Evolutionary conservation across 2,329 filamentous ascomycete species (phyloP), one percentile per base, ranked within the genome.

Genomic region (Fusarium sp.): DNA sequence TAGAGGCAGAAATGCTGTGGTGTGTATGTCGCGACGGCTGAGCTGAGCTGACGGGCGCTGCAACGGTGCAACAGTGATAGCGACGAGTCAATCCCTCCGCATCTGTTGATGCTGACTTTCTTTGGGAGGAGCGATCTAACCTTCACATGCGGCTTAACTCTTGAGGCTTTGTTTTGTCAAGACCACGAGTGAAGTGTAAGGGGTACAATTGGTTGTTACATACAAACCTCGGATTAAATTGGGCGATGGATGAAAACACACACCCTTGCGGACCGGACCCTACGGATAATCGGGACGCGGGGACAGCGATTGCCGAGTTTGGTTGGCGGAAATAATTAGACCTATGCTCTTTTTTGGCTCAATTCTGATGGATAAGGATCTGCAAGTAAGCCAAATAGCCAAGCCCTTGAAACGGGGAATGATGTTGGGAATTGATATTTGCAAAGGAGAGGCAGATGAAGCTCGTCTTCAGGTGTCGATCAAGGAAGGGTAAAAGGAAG

Each of bases 141-240:
- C 52, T 67, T 58, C 41, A 52, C 50, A 66, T 56, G 54, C 58
- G 44, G 41, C 6, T 58, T 57, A 13, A 21, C 33, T 50, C n/a
- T 43, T 31, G 41, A 53, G 32, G 33, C 45, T 63, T 56, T 35
- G 52, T 61, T 63, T 56, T 35, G 52, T 61, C 37, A 39, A 55
- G 53, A 45, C 55, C 68, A 70, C 68, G 66, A 48, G 68, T 17
- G 47, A 56, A n/a, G 46, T 29, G 27, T 43, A 49, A 55, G 50
- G 59, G 49, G 68, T 50, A 45, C 66, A 70, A 70, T 70, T 70
- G 68, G 68, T 56, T 65, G 52, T 49, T 58, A 56, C 47, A 21
- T 53, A 39, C 32, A 17, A 52, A 36, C 43, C 37, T 62, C 50
- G 61, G 59, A 51, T 54, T 46, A 61, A 58, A 60, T 57, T 66